Evolutionary conservation across 2,329 filamentous ascomycete species (phyloP).

Genomic region (Fusarium austroafricanum): DNA sequence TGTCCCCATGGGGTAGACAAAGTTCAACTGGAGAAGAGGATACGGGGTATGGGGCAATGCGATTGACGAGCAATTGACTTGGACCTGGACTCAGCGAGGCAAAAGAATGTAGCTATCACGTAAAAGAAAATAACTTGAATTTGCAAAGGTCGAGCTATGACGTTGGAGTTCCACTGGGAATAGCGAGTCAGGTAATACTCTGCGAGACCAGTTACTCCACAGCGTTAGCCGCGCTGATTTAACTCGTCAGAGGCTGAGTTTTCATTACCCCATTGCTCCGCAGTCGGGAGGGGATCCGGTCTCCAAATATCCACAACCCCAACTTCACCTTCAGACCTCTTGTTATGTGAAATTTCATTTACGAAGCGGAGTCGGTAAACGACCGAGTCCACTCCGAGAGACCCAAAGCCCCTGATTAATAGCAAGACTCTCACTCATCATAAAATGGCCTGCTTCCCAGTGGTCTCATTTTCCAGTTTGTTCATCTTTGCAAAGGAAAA

Average conservation of each 20-base stretch:
- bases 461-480: background rate
- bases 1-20: constrained; percentile 27
- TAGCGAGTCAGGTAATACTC: constrained; percentile 21
- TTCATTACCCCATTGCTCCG: constrained; percentile 29
- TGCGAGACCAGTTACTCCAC: constrained; percentile 1
- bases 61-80: background rate
- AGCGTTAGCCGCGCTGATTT: accelerated
- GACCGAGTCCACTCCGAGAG: background rate
- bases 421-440: background rate
- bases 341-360: too few species aligned
- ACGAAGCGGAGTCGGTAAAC: background rate
- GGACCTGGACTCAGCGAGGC: too few species aligned
- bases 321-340: background rate
- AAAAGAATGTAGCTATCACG: too few species aligned
- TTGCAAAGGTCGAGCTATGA: constrained; percentile 12
- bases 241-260: constrained; percentile 13
- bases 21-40: constrained; percentile 13
- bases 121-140: constrained; percentile 27
- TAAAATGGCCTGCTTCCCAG: background rate
- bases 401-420: constrained; percentile 4
- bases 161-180: constrained; percentile 26
- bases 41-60: constrained; percentile 3
- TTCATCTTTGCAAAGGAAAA: background rate
- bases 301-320: constrained; percentile 4
- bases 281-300: constrained; percentile 21